Evolutionary conservation across 176 grass and related monocot genomes (phyloP).

Genomic region (Eragrostis nindensis): DNA sequence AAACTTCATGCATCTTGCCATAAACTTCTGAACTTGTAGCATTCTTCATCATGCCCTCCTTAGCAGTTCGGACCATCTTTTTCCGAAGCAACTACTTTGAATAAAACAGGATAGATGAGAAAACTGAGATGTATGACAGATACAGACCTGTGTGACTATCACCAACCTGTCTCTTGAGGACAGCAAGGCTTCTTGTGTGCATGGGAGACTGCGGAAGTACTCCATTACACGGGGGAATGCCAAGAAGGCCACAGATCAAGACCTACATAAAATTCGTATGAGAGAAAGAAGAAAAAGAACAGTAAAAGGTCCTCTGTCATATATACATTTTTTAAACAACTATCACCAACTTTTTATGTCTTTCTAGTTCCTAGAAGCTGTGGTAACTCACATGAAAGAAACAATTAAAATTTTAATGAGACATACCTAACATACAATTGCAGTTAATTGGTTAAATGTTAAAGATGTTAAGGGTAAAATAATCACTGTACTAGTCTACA

Average conservation of each 20-base stretch:
- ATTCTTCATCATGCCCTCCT: constrained; percentile 68
- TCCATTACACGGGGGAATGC: constrained; percentile 87
- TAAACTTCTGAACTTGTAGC: constrained; percentile 81
- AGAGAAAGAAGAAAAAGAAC: constrained; percentile 21
- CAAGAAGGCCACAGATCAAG: constrained; percentile 82
- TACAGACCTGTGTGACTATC: neutral
- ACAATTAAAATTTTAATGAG: constrained; percentile 2
- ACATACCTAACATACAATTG: constrained; percentile 3
- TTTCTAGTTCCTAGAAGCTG: constrained; percentile 1
- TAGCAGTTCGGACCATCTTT: constrained; percentile 79
- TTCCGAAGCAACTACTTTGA: constrained; percentile 67
- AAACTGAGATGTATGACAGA: constrained; percentile 32
- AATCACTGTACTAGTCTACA: no score
- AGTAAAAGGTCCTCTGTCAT: constrained; percentile 7
- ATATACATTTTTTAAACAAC: neutral
- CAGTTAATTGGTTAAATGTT: neutral
- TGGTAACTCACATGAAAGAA: constrained; percentile 7
- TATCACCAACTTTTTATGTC: neutral
- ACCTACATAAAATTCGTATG: constrained; percentile 51
- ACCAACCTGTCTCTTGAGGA: constrained; percentile 78
- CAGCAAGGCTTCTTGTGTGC: constrained; percentile 88
- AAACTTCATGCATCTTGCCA: constrained; percentile 80
- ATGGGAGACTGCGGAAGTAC: constrained; percentile 90
- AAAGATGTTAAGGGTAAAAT: no score
- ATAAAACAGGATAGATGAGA: constrained; percentile 21